Evolutionary conservation across 371 early-diverging fungal species (phyloP).

Genomic region (Syncephalastrum contaminatum): DNA sequence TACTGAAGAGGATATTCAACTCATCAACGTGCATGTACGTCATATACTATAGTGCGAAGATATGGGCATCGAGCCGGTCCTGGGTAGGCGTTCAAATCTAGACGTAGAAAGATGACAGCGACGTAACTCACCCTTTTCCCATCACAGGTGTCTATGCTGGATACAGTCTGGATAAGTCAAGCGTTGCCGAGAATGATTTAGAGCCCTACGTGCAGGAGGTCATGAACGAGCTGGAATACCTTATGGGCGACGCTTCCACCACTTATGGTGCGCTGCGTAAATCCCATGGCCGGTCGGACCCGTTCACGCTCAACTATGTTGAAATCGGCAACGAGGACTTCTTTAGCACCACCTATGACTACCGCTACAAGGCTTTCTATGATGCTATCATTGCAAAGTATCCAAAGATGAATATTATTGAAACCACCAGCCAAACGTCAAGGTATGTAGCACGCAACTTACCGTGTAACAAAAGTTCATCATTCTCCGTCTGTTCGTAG

Average conservation of each 20-base stretch:
- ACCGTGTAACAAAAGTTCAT: no score
- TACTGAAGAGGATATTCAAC: not conserved
- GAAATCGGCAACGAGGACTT: conserved; percentile 28
- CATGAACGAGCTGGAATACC: conserved; percentile 26
- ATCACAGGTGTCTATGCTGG: conserved; percentile 16
- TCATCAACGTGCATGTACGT: no score
- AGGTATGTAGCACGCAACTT: not conserved
- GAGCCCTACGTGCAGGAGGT: conserved; percentile 25
- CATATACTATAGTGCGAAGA: conserved; percentile 10
- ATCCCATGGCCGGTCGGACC: conserved; percentile 18
- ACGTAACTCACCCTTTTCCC: no score
- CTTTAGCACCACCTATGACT: conserved; percentile 22
- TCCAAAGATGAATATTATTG: conserved; percentile 16
- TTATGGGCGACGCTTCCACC: conserved; percentile 21
- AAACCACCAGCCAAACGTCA: conserved; percentile 10
- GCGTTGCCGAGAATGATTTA: conserved; percentile 20
- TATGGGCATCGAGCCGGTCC: conserved; percentile 5
- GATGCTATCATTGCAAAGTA: conserved; percentile 22
- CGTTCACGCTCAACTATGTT: conserved; percentile 20
- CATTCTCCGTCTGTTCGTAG: not conserved
- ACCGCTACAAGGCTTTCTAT: conserved; percentile 24
- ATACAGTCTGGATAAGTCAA: conserved; percentile 15
- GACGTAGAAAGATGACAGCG: no score
- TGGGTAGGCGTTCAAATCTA: no score
- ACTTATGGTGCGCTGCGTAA: conserved; percentile 22